Evolutionary conservation across 2,329 filamentous ascomycete species (phyloP).

Genomic region (Pseudophaeomoniella oleicola): DNA sequence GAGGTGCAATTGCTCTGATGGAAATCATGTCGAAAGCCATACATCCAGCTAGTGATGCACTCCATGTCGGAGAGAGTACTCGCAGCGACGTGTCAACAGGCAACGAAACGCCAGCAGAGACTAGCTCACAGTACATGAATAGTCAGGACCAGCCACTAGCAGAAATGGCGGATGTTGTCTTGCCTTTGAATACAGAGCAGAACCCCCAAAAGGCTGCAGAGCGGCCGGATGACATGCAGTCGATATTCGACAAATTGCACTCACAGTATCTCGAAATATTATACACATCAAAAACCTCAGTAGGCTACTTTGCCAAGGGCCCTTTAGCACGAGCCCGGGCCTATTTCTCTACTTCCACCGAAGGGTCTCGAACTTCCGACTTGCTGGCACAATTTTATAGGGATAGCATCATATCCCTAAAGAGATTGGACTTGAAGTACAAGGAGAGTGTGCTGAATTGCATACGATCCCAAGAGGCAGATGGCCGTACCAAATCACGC

Average conservation of each 20-base stretch:
- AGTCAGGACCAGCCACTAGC: too few relatives aligned
- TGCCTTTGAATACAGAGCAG: background rate
- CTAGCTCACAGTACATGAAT: too few relatives aligned
- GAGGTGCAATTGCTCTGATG: slow-evolving; percentile 11
- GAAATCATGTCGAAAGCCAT: slow-evolving; percentile 9
- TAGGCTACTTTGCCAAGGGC: slow-evolving; percentile 37
- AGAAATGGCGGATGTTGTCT: too few relatives aligned
- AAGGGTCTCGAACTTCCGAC: slow-evolving; percentile 7
- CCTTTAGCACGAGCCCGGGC: slow-evolving; percentile 30
- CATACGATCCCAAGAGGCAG: slow-evolving; percentile 17
- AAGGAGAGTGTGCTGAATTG: slow-evolving; percentile 26
- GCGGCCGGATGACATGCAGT: slow-evolving; percentile 2
- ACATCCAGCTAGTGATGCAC: too few relatives aligned
- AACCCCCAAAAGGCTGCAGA: slow-evolving; percentile 2
- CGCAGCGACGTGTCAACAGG: background rate
- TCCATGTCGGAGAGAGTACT: too few relatives aligned
- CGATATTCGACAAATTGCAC: slow-evolving; percentile 1
- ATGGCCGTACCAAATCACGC: slow-evolving; percentile 14
- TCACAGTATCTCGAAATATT: slow-evolving; percentile 7
- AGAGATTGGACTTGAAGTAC: slow-evolving; percentile 33
- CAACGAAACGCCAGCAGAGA: background rate
- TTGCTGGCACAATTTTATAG: slow-evolving; percentile 23
- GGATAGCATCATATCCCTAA: slow-evolving; percentile 26
- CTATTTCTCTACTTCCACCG: slow-evolving; percentile 18
- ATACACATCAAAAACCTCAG: slow-evolving; percentile 23